Percentiles rank a stretch among this genome's conserved stretches.
phyloP scores from a whole-genome alignment of 345 rosid genomes.

The Salix purpurea region DNA sequence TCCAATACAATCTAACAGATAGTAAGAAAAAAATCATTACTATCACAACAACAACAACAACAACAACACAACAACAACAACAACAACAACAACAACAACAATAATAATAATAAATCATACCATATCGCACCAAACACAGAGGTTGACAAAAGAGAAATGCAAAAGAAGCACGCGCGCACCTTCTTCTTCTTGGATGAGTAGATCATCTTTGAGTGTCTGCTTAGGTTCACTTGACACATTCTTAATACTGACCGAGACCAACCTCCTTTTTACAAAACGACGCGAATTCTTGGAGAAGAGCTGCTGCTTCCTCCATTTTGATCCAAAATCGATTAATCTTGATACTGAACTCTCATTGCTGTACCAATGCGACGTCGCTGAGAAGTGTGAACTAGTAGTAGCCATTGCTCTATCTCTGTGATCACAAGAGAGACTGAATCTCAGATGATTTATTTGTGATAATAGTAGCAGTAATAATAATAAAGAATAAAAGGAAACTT shows the following conservation, averaged over 20 bases:
- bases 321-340: background rate
- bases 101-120: no score
- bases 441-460: background rate
- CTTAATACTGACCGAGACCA: conserved; percentile 10
- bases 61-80: no score
- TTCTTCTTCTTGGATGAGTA: background rate
- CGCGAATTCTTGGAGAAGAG: conserved; percentile 8
- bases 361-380: background rate
- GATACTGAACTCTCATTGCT: background rate
- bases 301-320: conserved; percentile 11
- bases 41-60: no score
- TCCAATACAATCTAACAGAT: background rate
- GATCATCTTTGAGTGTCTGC: conserved; percentile 2
- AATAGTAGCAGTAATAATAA: no score
- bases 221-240: conserved; percentile 21
- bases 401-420: conserved; percentile 13
- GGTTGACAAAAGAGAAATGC: background rate
- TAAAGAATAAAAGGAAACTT: background rate
- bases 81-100: no score
- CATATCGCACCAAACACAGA: background rate
- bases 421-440: background rate
- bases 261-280: background rate
- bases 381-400: conserved; percentile 1
- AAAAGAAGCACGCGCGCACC: background rate
- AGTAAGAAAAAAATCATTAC: no score